Percentiles rank a stretch among this genome's conserved stretches.
These are phyloP conservation scores for Rhododendron vialii DNA, from an alignment of 148 eudicot species.

Conservation along the genomic window DNA sequence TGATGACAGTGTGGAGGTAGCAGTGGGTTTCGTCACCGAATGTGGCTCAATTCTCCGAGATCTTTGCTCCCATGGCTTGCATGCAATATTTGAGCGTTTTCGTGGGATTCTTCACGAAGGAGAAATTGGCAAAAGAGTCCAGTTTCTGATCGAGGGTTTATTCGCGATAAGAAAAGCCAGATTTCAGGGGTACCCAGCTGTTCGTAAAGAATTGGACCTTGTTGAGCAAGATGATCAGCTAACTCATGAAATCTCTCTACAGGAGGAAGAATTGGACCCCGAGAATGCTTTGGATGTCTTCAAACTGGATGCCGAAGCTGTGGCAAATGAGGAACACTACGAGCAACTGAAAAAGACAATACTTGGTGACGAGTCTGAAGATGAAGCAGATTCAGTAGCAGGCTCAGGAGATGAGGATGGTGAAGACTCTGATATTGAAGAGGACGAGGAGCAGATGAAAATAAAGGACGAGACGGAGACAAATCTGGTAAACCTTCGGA, in stretches of 20 bases:
- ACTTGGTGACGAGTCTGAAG: conserved; percentile 88
- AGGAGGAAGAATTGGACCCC: conserved; percentile 66
- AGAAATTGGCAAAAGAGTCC: conserved; percentile 86
- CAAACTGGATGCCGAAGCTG: conserved; percentile 66
- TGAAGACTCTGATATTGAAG: conserved; percentile 53
- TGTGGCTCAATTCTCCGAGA: conserved; percentile 86
- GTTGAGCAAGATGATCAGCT: conserved; percentile 88
- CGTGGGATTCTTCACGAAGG: conserved; percentile 97
- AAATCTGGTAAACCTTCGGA: conserved; percentile 79
- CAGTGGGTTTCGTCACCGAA: conserved; percentile 88
- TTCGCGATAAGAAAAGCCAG: conserved; percentile 82
- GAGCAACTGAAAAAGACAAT: conserved; percentile 73
- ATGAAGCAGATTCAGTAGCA: conserved; percentile 56
- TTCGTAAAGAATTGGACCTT: conserved; percentile 82
- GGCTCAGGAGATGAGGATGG: conserved; percentile 71
- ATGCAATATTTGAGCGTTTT: conserved; percentile 85
- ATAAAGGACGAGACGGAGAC: conserved; percentile 88
- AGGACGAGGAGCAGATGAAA: conserved; percentile 79
- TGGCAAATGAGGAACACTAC: conserved; percentile 68
- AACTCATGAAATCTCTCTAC: conserved; percentile 74
- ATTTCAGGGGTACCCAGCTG: conserved; percentile 93
- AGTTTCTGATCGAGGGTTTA: conserved; percentile 81
- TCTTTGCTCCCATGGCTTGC: conserved; percentile 66
- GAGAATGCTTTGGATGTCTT: conserved; percentile 77
- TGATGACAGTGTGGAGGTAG: conserved; percentile 94